Conservation (phyloP, 139 green algal species). For the Chlamydomonas sphaeroides region DNA sequence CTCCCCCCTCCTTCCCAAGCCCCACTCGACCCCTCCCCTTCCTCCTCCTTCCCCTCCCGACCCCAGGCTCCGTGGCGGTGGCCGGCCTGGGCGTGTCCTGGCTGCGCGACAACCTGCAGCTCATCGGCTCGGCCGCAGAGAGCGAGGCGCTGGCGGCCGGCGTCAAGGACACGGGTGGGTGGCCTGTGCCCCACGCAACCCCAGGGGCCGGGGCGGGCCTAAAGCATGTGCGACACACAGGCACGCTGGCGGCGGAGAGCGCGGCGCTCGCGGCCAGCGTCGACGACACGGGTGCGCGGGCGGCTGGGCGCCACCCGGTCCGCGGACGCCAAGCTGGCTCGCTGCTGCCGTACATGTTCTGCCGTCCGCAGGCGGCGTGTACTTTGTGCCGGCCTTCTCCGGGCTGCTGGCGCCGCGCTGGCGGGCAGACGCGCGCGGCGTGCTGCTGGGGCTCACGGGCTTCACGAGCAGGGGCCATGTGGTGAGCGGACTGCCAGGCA, state of each 20-base stretch:
- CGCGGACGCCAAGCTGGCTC: too few relatives aligned
- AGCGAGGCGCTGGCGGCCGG: constrained; percentile 57
- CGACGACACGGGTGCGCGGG: constrained; percentile 68
- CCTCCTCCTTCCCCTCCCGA: background rate
- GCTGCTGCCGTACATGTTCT: too few relatives aligned
- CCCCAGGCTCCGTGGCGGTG: constrained; percentile 79
- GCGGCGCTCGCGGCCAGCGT: constrained; percentile 62
- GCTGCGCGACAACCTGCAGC: constrained; percentile 85
- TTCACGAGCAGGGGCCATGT: constrained; percentile 59
- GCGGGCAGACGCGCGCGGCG: constrained; percentile 81
- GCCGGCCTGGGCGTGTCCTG: constrained; percentile 86
- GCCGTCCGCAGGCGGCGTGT: constrained; percentile 90
- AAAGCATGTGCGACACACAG: too few relatives aligned
- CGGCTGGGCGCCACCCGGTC: too few relatives aligned
- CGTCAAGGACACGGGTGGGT: constrained; percentile 69
- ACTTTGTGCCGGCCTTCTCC: constrained; percentile 97
- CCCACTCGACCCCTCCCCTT: too few relatives aligned
- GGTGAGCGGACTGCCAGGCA: background rate
- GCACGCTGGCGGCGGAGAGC: constrained; percentile 68
- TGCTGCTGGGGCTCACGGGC: constrained; percentile 84
- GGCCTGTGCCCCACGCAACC: too few relatives aligned
- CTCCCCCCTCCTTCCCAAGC: too few relatives aligned
- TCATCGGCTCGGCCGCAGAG: constrained; percentile 74
- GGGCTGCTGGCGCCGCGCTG: constrained; percentile 92
- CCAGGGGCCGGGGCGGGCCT: too few relatives aligned